Conservation (phyloP, 2,329 filamentous ascomycete genomes). For the Hymenoscyphus fructigenus region DNA sequence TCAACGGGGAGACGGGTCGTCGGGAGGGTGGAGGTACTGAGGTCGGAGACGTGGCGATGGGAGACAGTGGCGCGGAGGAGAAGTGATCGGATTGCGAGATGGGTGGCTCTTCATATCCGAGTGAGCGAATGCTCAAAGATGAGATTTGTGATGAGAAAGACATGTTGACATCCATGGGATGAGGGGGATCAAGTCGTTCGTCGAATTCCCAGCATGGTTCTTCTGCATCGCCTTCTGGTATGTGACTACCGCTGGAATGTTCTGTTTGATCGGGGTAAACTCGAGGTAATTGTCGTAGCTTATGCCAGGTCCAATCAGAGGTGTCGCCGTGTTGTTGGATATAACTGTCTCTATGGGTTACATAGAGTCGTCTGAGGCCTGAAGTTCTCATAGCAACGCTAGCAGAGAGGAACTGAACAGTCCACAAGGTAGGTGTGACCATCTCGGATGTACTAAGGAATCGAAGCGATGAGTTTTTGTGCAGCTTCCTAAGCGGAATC, state of each 20-base stretch:
- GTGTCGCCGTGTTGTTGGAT: slow-evolving; percentile 55
- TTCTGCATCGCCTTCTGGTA: slow-evolving; percentile 60
- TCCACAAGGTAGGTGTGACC: slow-evolving; percentile 70
- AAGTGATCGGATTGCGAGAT: slow-evolving; percentile 35
- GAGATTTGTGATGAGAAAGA: slow-evolving; percentile 44
- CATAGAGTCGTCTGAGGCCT: slow-evolving; percentile 64
- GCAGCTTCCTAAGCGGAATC: slow-evolving; percentile 74
- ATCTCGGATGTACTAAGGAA: slow-evolving; percentile 72
- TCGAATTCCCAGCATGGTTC: slow-evolving; percentile 69
- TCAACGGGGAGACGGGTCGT: slow-evolving; percentile 27
- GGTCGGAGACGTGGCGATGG: slow-evolving; percentile 30
- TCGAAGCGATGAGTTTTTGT: slow-evolving; percentile 69
- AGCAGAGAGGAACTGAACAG: slow-evolving; percentile 66
- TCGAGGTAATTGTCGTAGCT: slow-evolving; percentile 61
- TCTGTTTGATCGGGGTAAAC: slow-evolving; percentile 48
- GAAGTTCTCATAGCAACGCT: slow-evolving; percentile 71
- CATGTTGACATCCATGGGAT: slow-evolving; percentile 44
- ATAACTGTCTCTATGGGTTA: slow-evolving; percentile 75
- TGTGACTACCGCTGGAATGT: slow-evolving; percentile 41
- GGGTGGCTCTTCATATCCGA: slow-evolving; percentile 35
- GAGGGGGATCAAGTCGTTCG: slow-evolving; percentile 58
- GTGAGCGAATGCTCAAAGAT: slow-evolving; percentile 44
- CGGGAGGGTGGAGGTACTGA: slow-evolving; percentile 21
- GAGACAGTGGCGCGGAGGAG: slow-evolving; percentile 33
- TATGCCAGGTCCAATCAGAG: slow-evolving; percentile 69